These are phyloP conservation scores for Aspergillus fumigatus DNA, from an alignment of 2,329 filamentous ascomycete genomes.

Conservation along the genomic window DNA sequence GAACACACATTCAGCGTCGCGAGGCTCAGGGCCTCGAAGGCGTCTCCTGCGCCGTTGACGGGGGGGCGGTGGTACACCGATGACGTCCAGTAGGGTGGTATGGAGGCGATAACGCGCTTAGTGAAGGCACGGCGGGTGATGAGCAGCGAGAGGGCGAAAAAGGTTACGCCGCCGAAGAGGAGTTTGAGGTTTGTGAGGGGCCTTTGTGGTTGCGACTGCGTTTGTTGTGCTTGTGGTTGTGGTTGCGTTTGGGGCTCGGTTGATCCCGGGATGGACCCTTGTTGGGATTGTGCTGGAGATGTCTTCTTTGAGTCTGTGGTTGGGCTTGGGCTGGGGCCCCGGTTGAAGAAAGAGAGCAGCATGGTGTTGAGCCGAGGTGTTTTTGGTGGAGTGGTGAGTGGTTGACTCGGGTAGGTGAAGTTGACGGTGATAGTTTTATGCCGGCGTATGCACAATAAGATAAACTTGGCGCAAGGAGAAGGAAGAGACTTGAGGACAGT, in stretches of 20 bases:
- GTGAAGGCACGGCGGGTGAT: conserved; percentile 67
- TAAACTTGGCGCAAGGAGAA: background rate
- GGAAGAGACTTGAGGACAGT: background rate
- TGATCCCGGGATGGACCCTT: background rate
- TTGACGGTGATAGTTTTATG: background rate
- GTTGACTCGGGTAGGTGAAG: background rate
- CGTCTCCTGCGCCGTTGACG: conserved; percentile 65
- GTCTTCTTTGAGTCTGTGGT: conserved; percentile 1
- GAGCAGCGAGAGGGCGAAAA: conserved; percentile 66
- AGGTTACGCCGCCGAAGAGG: conserved; percentile 69
- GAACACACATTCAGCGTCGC: conserved; percentile 82
- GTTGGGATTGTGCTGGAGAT: conserved; percentile 9
- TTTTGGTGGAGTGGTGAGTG: background rate
- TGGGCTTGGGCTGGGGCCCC: background rate
- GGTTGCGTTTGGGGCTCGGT: conserved; percentile 6
- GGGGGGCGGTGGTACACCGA: conserved; percentile 39
- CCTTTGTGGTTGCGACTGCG: conserved; percentile 1
- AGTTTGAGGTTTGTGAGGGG: conserved; percentile 43
- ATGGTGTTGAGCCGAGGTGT: conserved; percentile 11
- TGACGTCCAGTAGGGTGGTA: conserved; percentile 66
- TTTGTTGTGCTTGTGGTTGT: conserved; percentile 1
- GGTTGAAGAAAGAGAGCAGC: conserved; percentile 24
- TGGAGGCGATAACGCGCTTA: conserved; percentile 56
- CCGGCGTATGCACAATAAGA: background rate
- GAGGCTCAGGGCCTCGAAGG: conserved; percentile 75